Evolutionary conservation across 225 moss, liverwort and hornwort genomes (phyloP).

Genomic region (Straminergon stramineum): DNA sequence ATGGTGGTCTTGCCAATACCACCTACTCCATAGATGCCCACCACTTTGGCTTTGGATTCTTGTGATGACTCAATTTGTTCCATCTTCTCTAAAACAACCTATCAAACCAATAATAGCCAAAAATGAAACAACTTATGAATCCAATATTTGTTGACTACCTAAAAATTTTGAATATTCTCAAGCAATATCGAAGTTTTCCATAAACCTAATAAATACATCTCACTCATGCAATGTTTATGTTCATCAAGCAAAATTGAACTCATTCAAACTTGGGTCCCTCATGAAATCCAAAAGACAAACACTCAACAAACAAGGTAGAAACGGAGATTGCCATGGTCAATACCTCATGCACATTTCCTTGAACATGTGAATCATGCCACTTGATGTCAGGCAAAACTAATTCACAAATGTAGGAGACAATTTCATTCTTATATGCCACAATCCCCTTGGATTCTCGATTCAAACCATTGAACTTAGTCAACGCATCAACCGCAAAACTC

Average conservation of each 20-base stretch:
- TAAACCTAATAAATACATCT: neutral
- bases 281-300: neutral
- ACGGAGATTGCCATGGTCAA: accelerated
- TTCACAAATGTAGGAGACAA: neutral
- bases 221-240: neutral
- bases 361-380: neutral
- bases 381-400: accelerated
- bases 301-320: neutral
- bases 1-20: neutral
- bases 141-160: neutral
- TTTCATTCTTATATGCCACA: neutral
- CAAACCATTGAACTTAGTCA: neutral
- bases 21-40: neutral
- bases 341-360: neutral
- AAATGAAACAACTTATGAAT: accelerated
- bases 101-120: too few relatives aligned
- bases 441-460: neutral
- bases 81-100: neutral
- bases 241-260: accelerated
- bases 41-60: neutral
- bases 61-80: neutral
- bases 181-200: accelerated
- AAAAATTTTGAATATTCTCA: neutral
- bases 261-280: neutral
- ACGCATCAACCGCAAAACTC: neutral